These are phyloP conservation scores for Claviceps citrina DNA, from an alignment of 2,329 filamentous ascomycete species.

Conservation along the genomic window DNA sequence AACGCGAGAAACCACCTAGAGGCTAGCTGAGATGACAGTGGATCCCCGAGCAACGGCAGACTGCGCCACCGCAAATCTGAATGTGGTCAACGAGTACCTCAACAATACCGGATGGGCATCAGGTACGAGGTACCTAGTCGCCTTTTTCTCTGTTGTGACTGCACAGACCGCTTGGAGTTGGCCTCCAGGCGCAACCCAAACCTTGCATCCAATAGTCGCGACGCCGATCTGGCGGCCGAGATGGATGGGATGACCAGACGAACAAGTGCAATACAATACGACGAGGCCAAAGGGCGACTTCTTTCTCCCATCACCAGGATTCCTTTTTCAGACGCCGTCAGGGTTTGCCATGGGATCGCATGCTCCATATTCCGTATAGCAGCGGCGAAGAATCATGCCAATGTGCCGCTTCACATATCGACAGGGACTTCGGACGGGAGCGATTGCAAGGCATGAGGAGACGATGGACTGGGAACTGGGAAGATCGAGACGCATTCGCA, in stretches of 20 bases:
- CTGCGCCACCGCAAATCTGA: neutral
- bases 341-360: neutral
- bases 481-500: neutral
- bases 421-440: neutral
- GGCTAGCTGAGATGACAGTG: neutral
- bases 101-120: neutral
- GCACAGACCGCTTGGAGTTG: conserved; percentile 1
- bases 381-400: neutral
- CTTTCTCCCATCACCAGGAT: neutral
- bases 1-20: too few species aligned
- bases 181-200: neutral
- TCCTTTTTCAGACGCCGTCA: neutral
- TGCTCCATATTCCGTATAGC: neutral
- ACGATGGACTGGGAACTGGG: neutral
- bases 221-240: neutral
- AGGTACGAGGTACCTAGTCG: neutral
- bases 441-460: neutral
- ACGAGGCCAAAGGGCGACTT: neutral
- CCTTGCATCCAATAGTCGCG: neutral
- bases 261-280: neutral
- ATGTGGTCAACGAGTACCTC: neutral
- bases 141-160: neutral
- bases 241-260: neutral
- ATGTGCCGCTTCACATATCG: neutral
- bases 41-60: neutral